Evolutionary conservation across 2,329 filamentous ascomycete genomes (phyloP), one percentile per base, ranked within the genome.

Genomic region (Acrodontium crateriforme): DNA sequence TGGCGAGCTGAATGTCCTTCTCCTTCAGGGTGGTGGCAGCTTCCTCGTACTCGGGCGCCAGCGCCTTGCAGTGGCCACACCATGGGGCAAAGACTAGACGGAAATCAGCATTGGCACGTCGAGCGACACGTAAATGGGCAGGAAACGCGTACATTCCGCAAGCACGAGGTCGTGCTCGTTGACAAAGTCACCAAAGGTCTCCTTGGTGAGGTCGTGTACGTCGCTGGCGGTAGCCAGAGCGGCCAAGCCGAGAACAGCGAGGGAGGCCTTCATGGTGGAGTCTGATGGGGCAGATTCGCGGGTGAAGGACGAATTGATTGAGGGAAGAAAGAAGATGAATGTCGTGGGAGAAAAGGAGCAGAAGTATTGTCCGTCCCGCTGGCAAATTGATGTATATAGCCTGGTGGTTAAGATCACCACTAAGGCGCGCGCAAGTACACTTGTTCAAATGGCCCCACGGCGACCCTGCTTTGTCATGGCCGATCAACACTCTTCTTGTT

Each of bases 11-110:
- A 60, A 89, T 87, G 55, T 79, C 69, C 74, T 87, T 89, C 61
- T 83, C 79, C 69, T 85, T 87, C 40, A 91, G 67, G 17, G 73
- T 68, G 16, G 80, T 85, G 27, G 82, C 82, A 28, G 82, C 81
- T 56, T 81, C 74, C 64, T 91, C 82, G 59, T 89, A 91, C 62
- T 89, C 81, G 53, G 81, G 80, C 38, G 80, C 89, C 43, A 98
- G 81, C 36, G 87, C 87, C 70, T 98, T 95, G 79, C 87, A 95
- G 71, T 95, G 87, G 42, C 85, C 87, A 46, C 81, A 92, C 85
- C 87, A 92, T 46, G 87, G 85, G 44, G 87, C 87, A 58, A 82
- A 94, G 74, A 94, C 78, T 83, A 28, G 9, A 27, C n/a, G 18
- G 15, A 19, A 25, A 23, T 13, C 16, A 26, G 28, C 24, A 16